Base-by-base conservation (phyloP, 768 basidiomycete genomes). In the Calocera viscosa region DNA sequence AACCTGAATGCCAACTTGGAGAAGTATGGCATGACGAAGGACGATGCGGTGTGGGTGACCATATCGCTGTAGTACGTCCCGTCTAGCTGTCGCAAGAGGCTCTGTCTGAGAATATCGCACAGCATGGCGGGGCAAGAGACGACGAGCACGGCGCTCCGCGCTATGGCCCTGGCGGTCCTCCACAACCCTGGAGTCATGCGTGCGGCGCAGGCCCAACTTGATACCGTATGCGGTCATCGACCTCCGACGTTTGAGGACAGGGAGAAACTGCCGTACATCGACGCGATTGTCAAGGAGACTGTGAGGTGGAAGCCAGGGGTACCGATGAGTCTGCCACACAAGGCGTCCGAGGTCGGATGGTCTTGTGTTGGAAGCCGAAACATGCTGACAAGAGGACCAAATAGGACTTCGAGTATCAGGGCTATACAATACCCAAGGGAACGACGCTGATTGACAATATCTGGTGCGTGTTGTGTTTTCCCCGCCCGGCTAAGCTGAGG, bases 401-500 rank as follows among this genome's bases (percentile, higher is more conserved):
- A 12, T 33, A 34, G 38, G 39, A 17, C 30, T 63, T 40, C 34
- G 17, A 67, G 33, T 69, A 65, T 33, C 67, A 68, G 16, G 64
- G 63, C 10, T 69, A 69, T 43, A 34, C 47, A 12, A 67, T 69
- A 22, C 69, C 69, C 5, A 69, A 69, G 19, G 67, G 65, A 14
- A 68, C 67, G n/a, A 66, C 49, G 11, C 19, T 69, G 33, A 24
- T 69, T 39, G 43, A 60, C 49, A 69, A 69, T 64, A 43, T 67
- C 35, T 67, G 66, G 68, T 81, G 38, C 28, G 72, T 67, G 17
- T 34, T 40, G 5, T 34, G 2, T 32, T 19, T 14, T 5, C 3
- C 10, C 5, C 7, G 19, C 30, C 24, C 8, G 3, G 30, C 22
- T 10, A 8, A 16, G 19, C 53, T 26, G 30, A 26, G 8, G 53